These are phyloP conservation scores for Entrophospora sp. DNA, from an alignment of 192 early-diverging fungal genomes.

Conservation along the genomic window DNA sequence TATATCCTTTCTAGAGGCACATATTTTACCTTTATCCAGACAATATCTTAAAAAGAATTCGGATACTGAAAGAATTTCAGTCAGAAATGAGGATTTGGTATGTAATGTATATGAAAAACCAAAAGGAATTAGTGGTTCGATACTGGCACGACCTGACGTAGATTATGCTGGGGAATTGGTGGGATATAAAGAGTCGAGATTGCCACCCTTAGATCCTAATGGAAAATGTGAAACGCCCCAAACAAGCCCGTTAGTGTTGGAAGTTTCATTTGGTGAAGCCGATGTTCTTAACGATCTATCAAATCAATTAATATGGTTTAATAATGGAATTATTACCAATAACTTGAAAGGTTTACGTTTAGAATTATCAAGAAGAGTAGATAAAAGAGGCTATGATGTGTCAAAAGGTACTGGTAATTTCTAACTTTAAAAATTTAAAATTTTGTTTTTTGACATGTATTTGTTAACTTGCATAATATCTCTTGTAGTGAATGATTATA, in stretches of 20 bases:
- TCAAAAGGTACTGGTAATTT: conserved; percentile 29
- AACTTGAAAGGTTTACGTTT: conserved; percentile 29
- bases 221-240: conserved; percentile 41
- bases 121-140: conserved; percentile 25
- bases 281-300: background rate
- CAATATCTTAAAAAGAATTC: conserved; percentile 16
- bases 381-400: conserved; percentile 22
- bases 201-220: conserved; percentile 24
- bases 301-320: conserved; percentile 20
- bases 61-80: background rate
- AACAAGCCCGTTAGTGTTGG: conserved; percentile 21
- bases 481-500: conserved; percentile 2
- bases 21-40: conserved; percentile 38
- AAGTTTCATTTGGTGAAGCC: conserved; percentile 25
- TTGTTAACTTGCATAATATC: background rate
- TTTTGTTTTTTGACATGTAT: background rate
- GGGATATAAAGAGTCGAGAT: conserved; percentile 18
- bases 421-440: background rate
- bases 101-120: conserved; percentile 24
- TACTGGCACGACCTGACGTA: conserved; percentile 34
- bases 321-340: conserved; percentile 28
- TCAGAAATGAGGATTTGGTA: background rate
- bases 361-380: conserved; percentile 22
- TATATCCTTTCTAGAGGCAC: conserved; percentile 36
- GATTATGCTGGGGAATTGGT: conserved; percentile 45